Evolutionary conservation across 805 yeast genomes (phyloP).

Genomic region (Pichia heedii): DNA sequence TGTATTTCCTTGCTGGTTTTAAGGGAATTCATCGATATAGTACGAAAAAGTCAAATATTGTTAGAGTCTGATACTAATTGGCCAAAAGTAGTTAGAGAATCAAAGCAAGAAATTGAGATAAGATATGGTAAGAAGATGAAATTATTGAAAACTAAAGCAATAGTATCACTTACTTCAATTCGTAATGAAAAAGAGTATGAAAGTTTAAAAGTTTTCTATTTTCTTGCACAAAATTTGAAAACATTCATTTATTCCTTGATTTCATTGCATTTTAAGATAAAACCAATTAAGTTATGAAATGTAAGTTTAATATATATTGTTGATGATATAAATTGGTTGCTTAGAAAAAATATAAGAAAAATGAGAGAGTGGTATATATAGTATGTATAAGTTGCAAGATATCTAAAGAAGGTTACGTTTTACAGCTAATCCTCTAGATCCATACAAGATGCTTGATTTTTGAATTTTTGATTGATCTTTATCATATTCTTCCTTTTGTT

Average conservation of each 20-base stretch:
- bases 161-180: slow-evolving; percentile 10
- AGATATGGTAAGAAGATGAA: slow-evolving; percentile 28
- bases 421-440: slow-evolving; percentile 1
- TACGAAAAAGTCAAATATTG: slow-evolving; percentile 32
- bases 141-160: slow-evolving; percentile 29
- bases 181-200: slow-evolving; percentile 28
- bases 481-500: neutral
- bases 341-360: slow-evolving; percentile 1
- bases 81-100: slow-evolving; percentile 33
- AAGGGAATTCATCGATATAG: slow-evolving; percentile 26
- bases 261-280: slow-evolving; percentile 3
- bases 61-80: slow-evolving; percentile 32
- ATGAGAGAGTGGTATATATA: no score
- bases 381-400: no score
- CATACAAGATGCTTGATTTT: neutral
- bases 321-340: neutral
- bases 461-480: neutral
- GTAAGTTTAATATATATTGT: neutral
- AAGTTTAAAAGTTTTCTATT: slow-evolving; percentile 36
- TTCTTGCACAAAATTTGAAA: slow-evolving; percentile 34
- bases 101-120: slow-evolving; percentile 35
- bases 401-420: neutral
- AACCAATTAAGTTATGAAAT: neutral
- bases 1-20: slow-evolving; percentile 28
- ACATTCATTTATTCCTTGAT: slow-evolving; percentile 35